phyloP scores from a whole-genome alignment of 164 flowering plant species.

The Macadamia tetraphylla region DNA sequence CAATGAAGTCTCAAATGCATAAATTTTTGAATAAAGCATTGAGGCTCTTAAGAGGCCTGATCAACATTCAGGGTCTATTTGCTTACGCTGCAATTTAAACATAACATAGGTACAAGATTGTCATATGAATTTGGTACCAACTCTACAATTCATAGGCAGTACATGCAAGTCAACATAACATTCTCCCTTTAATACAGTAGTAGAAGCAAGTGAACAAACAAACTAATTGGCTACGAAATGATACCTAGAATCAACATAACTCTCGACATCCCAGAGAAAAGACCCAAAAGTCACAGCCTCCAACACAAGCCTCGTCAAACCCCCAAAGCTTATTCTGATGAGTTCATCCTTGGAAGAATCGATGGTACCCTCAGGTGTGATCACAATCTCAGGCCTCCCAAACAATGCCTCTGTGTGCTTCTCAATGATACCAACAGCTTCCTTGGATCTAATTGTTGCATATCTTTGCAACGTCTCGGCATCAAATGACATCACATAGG shows the following conservation, averaged over 20 bases:
- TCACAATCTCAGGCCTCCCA: constrained; percentile 77
- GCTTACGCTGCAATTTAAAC: no score
- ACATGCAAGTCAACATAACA: no score
- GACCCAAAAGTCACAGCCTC: constrained; percentile 99
- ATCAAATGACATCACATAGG: constrained; percentile 90
- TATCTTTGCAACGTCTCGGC: constrained; percentile 84
- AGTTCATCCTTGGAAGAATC: constrained; percentile 74
- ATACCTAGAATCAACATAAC: constrained; percentile 88
- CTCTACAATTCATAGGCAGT: no score
- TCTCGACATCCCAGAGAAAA: constrained; percentile 96
- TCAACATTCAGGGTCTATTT: no score
- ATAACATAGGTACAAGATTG: no score
- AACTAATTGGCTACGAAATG: constrained; percentile 61
- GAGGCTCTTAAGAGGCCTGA: no score
- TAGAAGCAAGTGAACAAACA: background rate
- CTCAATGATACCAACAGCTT: constrained; percentile 84
- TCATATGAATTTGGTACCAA: no score
- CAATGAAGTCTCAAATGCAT: no score
- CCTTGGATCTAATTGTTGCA: constrained; percentile 89
- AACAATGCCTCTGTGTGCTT: constrained; percentile 96
- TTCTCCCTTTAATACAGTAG: no score
- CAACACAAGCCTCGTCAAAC: constrained; percentile 74
- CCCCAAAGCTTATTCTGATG: constrained; percentile 75
- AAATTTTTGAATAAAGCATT: no score
- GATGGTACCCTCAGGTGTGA: constrained; percentile 64